phyloP scores from a whole-genome alignment of 441 rosid genomes.

The Syzygium malaccense region DNA sequence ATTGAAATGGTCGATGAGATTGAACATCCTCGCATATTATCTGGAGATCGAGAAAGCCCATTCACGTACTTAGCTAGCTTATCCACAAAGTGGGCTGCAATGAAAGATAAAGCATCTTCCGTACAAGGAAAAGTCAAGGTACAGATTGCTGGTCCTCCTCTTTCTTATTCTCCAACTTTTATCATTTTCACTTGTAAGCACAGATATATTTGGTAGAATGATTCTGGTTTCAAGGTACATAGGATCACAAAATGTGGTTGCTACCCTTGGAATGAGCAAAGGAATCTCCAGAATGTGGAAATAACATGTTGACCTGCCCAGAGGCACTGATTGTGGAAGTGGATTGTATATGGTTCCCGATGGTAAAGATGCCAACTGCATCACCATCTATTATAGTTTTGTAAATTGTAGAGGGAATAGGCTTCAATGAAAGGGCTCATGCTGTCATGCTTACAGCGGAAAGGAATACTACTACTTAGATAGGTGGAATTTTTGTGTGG shows the following conservation, averaged over 20 bases:
- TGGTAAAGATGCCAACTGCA: not conserved
- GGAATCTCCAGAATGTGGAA: not conserved
- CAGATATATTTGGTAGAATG: not conserved
- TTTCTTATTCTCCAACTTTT: not conserved
- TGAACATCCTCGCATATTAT: constrained; percentile 43
- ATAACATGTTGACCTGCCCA: not conserved
- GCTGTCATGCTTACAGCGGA: not conserved
- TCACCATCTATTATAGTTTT: not conserved
- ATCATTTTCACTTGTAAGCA: not conserved
- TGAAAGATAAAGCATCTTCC: constrained; percentile 37
- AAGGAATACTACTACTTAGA: not conserved
- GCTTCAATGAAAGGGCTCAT: not conserved
- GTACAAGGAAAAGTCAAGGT: constrained; percentile 83
- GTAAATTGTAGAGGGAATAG: not conserved
- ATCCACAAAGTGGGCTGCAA: constrained; percentile 72
- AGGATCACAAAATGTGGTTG: not conserved
- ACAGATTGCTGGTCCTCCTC: not conserved
- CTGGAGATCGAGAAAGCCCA: constrained; percentile 58
- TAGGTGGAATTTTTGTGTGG: not conserved
- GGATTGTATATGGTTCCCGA: not conserved
- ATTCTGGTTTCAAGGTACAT: not conserved
- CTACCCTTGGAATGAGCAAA: not conserved
- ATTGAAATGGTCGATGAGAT: constrained; percentile 33
- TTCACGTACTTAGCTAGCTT: constrained; percentile 86
- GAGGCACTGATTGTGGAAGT: not conserved